Evolutionary conservation across 306 rosid genomes (phyloP).

Genomic region (Casuarina cunninghamiana): DNA sequence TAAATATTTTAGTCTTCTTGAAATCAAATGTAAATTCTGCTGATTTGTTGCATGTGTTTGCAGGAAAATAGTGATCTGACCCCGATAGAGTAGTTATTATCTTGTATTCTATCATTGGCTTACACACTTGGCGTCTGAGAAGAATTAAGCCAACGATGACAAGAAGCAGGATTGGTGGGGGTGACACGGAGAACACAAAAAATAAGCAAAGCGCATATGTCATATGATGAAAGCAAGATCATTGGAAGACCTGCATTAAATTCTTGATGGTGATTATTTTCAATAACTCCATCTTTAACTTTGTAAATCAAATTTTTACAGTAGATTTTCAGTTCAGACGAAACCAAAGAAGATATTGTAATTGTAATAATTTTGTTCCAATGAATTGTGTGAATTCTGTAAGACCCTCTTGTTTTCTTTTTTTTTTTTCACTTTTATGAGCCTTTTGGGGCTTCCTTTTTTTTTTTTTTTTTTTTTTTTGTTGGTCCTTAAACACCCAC

Average conservation of each 20-base stretch:
- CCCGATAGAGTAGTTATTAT: not conserved
- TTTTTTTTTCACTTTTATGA: no score
- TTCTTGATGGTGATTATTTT: not conserved
- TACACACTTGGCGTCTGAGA: not conserved
- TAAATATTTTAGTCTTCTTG: not conserved
- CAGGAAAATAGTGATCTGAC: constrained; percentile 26
- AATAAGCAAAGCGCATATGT: not conserved
- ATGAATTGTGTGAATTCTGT: not conserved
- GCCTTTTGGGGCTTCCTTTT: no score
- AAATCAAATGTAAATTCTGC: not conserved
- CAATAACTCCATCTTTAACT: not conserved
- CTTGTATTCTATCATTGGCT: constrained; percentile 23
- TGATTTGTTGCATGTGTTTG: constrained; percentile 11
- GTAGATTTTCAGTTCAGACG: not conserved
- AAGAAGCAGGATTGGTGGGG: not conserved
- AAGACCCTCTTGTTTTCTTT: no score
- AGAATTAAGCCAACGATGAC: not conserved
- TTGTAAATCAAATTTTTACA: not conserved
- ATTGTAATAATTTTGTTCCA: not conserved
- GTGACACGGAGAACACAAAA: not conserved
- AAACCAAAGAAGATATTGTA: not conserved
- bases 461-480: no score
- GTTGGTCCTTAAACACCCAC: no score
- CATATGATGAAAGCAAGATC: not conserved
- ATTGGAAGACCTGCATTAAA: not conserved